These are phyloP conservation scores for Plantago major DNA, from an alignment of 257 asterid genomes.

Conservation along the genomic window DNA sequence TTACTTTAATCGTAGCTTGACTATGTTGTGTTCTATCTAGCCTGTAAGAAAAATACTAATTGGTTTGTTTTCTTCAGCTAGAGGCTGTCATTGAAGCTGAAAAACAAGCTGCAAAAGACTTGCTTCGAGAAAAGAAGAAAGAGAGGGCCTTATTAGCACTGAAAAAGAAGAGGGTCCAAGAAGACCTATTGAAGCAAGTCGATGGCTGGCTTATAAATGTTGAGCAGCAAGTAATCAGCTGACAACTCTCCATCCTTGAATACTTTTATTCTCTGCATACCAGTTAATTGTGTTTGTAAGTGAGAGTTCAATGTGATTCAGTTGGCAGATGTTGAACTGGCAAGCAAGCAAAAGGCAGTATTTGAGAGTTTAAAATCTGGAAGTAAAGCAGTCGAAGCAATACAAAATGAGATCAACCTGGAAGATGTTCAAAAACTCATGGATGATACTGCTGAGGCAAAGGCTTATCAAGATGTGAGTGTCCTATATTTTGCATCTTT, in stretches of 20 bases:
- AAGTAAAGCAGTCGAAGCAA: conserved; percentile 83
- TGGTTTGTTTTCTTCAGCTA: no score
- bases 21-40: no score
- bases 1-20: no score
- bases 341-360: conserved; percentile 96
- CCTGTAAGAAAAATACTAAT: no score
- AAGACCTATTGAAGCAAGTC: conserved; percentile 82
- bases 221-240: conserved; percentile 76
- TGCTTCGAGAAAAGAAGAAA: conserved; percentile 82
- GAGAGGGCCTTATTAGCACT: conserved; percentile 79
- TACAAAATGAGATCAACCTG: conserved; percentile 80
- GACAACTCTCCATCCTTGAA: conserved; percentile 1
- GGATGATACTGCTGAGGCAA: conserved; percentile 97
- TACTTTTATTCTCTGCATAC: neutral
- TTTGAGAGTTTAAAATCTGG: conserved; percentile 95
- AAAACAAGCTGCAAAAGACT: conserved; percentile 87
- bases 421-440: conserved; percentile 95
- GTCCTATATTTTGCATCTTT: conserved; percentile 8
- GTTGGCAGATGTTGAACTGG: conserved; percentile 95
- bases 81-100: conserved; percentile 84
- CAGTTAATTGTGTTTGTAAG: conserved; percentile 9
- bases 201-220: conserved; percentile 88
- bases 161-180: conserved; percentile 78
- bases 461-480: conserved; percentile 97
- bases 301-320: conserved; percentile 28